These are phyloP conservation scores for Curvularia sp. DNA, from an alignment of 2,329 filamentous ascomycete genomes.

Conservation along the genomic window DNA sequence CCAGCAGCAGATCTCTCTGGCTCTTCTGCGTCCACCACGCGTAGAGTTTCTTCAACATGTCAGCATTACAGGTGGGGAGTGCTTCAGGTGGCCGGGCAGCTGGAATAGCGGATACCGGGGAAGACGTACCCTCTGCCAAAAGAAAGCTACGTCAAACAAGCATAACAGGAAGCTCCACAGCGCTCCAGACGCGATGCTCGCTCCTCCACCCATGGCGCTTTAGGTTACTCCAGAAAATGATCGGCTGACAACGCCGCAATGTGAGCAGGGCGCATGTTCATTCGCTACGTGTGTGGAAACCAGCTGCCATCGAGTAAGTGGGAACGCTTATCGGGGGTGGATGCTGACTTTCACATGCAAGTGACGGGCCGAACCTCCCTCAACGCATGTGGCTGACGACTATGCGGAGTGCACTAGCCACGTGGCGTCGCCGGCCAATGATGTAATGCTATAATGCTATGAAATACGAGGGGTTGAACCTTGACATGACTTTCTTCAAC, in stretches of 20 bases:
- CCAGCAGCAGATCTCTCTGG: conserved; percentile 69
- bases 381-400: conserved; percentile 10
- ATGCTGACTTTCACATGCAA: conserved; percentile 31
- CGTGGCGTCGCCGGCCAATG: conserved; percentile 17
- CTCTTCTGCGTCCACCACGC: conserved; percentile 72
- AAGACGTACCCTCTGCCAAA: conserved; percentile 51
- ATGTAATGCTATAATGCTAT: not conserved
- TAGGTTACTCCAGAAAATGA: conserved; percentile 23
- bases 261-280: conserved; percentile 35
- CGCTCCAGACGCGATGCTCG: conserved; percentile 15
- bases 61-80: conserved; percentile 16
- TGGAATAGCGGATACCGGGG: not conserved
- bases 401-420: conserved; percentile 13
- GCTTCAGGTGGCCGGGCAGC: not conserved
- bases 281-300: conserved; percentile 32
- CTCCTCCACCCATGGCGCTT: conserved; percentile 32
- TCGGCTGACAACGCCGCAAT: conserved; percentile 25
- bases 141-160: conserved; percentile 50
- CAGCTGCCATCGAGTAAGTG: conserved; percentile 28
- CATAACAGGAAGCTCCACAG: conserved; percentile 43
- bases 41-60: conserved; percentile 66
- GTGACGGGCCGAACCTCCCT: conserved; percentile 15
- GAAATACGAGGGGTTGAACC: not conserved
- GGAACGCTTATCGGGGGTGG: conserved; percentile 15
- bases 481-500: conserved; percentile 2